Base-by-base conservation (phyloP, 2,329 filamentous ascomycete genomes). In the Monilinia vaccinii-corymbosi region DNA sequence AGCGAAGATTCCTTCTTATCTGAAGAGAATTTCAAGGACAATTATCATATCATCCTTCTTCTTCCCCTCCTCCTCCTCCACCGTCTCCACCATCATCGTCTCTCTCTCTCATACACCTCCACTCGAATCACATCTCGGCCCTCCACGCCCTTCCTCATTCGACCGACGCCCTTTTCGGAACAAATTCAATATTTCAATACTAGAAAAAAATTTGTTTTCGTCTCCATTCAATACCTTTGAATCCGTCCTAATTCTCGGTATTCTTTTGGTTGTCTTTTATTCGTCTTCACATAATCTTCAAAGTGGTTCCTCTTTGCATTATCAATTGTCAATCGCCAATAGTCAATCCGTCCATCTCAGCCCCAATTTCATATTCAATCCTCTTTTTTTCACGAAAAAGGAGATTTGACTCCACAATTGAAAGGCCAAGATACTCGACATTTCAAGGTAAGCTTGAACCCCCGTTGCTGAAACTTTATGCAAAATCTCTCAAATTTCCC, bases 391-490 rank as follows among this genome's bases (percentile, higher is more conserved):
- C 13, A 56, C 46, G 18, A 57, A 45, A 52, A 51, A 58, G 47
- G 47, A 45, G 53, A 58, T 58, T 58, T 58, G 56, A 45, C 47
- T 58, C 47, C 56, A 58, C 56, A 58, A 52, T 58, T 52, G 56
- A 52, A 52, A 0, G 51, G 56, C 36, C 46, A 48, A 58, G 46
- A 51, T 52, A 58, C 56, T 58, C 56, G 56, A 58, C 25, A 53
- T 45, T 52, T 21, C 47, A n/a, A 57, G 53, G 56, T 58, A 21
- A 58, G 56, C 56, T 44, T 56, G 28, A 34, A 25, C 23, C 36
- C 50, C 36, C 18, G 34, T 14, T 36, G 14, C 34, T 36, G 34
- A 36, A 32, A 34, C 42, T 56, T 46, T 56, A 56, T 46, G 38
- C 52, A 44, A 56, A 31, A 49, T 36, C 34, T 36, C 34, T 36